A percentile compares a stretch with the other conserved stretches of the same genome.
Evolutionary conservation across 2,329 filamentous ascomycete species (phyloP).

Genomic region (Exserohilum rostratum): DNA sequence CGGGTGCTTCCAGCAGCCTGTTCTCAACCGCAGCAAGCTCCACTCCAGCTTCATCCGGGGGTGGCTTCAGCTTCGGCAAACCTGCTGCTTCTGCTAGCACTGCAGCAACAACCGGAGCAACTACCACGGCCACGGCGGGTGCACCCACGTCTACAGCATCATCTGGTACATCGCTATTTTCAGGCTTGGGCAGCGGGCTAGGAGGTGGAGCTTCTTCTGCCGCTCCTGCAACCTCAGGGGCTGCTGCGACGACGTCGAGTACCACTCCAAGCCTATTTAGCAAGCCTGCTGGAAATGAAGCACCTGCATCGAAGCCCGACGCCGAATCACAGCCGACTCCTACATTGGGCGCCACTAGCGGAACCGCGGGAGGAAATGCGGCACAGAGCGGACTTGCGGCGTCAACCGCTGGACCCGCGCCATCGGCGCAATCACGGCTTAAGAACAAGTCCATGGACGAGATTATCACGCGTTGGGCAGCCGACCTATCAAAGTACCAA

Average conservation of each 20-base stretch:
- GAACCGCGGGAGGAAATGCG: conserved; percentile 27
- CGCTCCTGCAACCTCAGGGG: conserved; percentile 24
- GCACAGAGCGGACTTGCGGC: conserved; percentile 61
- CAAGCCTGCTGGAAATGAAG: conserved; percentile 29
- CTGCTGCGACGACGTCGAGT: conserved; percentile 19
- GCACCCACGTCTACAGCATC: conserved; percentile 24
- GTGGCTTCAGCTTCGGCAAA: conserved; percentile 23
- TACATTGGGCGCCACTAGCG: conserved; percentile 22
- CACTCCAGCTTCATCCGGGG: conserved; percentile 19
- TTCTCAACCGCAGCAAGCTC: conserved; percentile 26
- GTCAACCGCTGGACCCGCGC: conserved; percentile 80
- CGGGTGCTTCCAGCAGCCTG: conserved; percentile 25
- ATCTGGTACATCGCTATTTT: conserved; percentile 27
- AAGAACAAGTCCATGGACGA: conserved; percentile 99
- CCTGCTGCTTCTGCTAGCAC: conserved; percentile 23
- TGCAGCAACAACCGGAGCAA: conserved; percentile 25
- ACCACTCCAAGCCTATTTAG: conserved; percentile 27
- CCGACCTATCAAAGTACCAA: conserved; percentile 92
- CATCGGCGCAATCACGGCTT: conserved; percentile 80
- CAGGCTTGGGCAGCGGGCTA: conserved; percentile 22
- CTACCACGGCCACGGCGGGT: conserved; percentile 25
- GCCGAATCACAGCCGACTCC: conserved; percentile 31
- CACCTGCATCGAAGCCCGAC: conserved; percentile 27
- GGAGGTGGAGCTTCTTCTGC: conserved; percentile 27
- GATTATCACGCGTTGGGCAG: conserved; percentile 95